A percentile compares a stretch with the other conserved stretches of the same genome.
phyloP scores from a whole-genome alignment of 768 basidiomycete genomes.

The Phylloporus arenicola region DNA sequence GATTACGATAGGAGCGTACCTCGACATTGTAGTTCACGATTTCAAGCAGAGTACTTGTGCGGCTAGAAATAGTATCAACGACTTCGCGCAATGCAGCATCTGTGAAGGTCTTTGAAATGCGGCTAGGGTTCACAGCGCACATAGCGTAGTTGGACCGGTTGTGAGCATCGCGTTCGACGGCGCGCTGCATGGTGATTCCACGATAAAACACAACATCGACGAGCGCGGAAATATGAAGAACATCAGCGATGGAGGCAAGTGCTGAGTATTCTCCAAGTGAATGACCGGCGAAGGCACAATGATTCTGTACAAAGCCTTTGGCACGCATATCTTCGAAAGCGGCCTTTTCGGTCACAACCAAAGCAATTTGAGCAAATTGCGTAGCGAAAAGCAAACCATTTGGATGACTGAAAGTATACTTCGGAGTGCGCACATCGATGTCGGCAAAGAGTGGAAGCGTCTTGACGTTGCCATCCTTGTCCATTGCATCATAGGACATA shows the following conservation, averaged over 20 bases:
- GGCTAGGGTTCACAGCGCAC: constrained; percentile 98
- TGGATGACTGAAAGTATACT: constrained; percentile 98
- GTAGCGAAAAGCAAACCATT: constrained; percentile 94
- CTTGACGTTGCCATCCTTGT: constrained; percentile 93
- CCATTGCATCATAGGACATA: constrained; percentile 96
- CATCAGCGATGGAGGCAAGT: constrained; percentile 94
- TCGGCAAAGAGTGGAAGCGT: constrained; percentile 94
- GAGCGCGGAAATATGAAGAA: constrained; percentile 89
- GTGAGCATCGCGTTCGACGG: constrained; percentile 89
- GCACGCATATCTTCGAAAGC: constrained; percentile 97
- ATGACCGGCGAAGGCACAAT: constrained; percentile 95
- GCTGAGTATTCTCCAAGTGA: constrained; percentile 99
- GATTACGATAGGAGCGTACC: constrained; percentile 37
- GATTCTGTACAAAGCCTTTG: constrained; percentile 89
- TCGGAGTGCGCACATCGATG: constrained; percentile 89
- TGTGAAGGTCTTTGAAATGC: constrained; percentile 90
- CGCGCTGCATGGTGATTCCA: constrained; percentile 99
- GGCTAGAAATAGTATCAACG: constrained; percentile 80
- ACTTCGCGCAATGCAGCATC: constrained; percentile 96
- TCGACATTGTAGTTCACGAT: constrained; percentile 97
- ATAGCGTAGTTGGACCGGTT: constrained; percentile 97
- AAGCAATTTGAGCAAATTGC: constrained; percentile 97
- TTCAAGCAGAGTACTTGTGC: constrained; percentile 81
- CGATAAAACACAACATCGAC: constrained; percentile 99
- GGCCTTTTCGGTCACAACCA: constrained; percentile 97